Base-by-base conservation (phyloP, 768 basidiomycete genomes). In the Rhodosporidiobolus sp. region DNA sequence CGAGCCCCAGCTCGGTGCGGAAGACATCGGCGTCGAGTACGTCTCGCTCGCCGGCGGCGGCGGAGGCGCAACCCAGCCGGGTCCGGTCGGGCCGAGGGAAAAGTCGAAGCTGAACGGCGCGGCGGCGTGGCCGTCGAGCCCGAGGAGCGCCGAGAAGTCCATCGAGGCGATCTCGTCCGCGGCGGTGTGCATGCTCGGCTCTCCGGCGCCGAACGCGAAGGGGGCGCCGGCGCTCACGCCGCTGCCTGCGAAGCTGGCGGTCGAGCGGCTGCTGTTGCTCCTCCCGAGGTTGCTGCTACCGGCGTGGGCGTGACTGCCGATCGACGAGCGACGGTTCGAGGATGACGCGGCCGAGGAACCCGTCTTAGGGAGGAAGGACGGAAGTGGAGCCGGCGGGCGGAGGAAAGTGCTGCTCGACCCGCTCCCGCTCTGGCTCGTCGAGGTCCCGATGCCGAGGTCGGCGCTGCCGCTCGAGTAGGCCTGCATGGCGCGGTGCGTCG, bases 101-200 rank as follows among this genome's bases (percentile, higher is more conserved):
- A 62, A 49, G 46, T 62, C 61, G 30, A 62, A 48, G 30, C 22
- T 30, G 48, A 62, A 62, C 14, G 49, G 46, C 28, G 46, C 11
- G 8, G 46, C 20, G 20, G 38, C 38, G 38, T 32, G 20, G 11
- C 49, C 61, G 61, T 62, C 61, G 61, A 49, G 20, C 3, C 61
- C 61, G 61, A 62, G 61, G 7, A 62, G 49, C 28, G 61, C 28
- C 9, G 61, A 28, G 19, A 62, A 62, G 61, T 62, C 61, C 46
- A 48, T 24, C 48, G 46, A 24, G 48, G 46, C 61, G 61, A 49
- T 50, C 61, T 48, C 46, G 46, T 48, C 34, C 6, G 61, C 61
- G 22, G 30, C 61, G 10, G 61, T 26, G 17, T 16, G 30, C 61
- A 62, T 32, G n/a, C 56, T 34, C 56, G 56, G 19, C 28, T 24